Evolutionary conservation across 495 filamentous ascomycete genomes (phyloP).

Genomic region (Penicillium riverlandense): DNA sequence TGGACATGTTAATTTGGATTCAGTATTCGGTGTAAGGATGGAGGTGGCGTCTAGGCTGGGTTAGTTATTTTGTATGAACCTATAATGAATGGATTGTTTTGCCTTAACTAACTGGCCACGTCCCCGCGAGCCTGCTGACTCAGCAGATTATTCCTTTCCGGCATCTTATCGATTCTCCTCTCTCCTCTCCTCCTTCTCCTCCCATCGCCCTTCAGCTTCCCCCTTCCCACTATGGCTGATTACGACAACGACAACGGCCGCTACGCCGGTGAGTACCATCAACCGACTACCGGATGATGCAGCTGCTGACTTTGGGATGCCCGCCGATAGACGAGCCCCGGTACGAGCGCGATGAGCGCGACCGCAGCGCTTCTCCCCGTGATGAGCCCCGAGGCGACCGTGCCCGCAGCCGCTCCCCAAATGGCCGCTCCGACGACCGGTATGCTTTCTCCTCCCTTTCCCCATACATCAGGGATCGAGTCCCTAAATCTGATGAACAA

Average conservation of each 20-base stretch:
- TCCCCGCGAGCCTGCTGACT: too few relatives aligned
- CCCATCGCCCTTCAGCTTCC: constrained; percentile 8
- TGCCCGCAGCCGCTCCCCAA: constrained; percentile 71
- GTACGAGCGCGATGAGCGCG: constrained; percentile 76
- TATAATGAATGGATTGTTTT: too few relatives aligned
- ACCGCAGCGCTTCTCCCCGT: constrained; percentile 91
- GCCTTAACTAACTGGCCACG: too few relatives aligned
- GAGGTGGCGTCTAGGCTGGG: too few relatives aligned
- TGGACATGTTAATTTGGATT: constrained; percentile 1
- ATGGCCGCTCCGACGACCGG: constrained; percentile 62
- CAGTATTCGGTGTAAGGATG: too few relatives aligned
- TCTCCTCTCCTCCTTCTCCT: constrained; percentile 15
- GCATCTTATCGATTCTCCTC: constrained; percentile 18
- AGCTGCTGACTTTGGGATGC: too few relatives aligned
- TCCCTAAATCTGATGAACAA: background rate
- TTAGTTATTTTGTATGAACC: too few relatives aligned
- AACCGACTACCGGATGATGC: background rate
- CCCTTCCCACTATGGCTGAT: constrained; percentile 46
- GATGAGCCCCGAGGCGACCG: constrained; percentile 64
- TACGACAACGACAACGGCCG: constrained; percentile 83
- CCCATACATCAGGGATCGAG: background rate
- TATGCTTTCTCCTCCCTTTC: constrained; percentile 37
- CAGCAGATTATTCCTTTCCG: constrained; percentile 13
- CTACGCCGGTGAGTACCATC: constrained; percentile 65
- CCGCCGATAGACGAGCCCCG: constrained; percentile 61